Evolutionary conservation across 805 yeast species (phyloP), one percentile per base, ranked within the genome.

Genomic region (Torulaspora delbrueckii): DNA sequence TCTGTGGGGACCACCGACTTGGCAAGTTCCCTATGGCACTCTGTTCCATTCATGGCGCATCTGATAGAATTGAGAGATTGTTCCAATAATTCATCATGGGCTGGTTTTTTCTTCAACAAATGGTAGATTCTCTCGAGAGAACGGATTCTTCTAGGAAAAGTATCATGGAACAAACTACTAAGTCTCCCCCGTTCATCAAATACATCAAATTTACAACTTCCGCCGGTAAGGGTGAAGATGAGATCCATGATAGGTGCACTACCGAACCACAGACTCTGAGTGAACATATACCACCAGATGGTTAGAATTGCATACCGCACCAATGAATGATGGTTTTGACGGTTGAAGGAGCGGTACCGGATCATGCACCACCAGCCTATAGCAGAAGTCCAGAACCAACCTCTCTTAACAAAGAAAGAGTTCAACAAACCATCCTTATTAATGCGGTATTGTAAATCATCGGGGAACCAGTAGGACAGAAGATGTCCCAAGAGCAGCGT

Each of bases 301-400:
- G 96, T 85, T 14, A 82, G 77, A 4, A 76, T 46, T 0, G 55
- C 54, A 58, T 78, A 87, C 28, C 85, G 63, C 16, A 67, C 47
- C 1, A 48, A 18, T 9, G 48, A 32, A 18, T 28, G 68, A 26
- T 2, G 71, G 69, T 10, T 47, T 9, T 19, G 40, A 13, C 23
- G 31, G 12, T 16, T 22, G 19, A 37, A 39, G 8, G 27, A 37
- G 5, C 42, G 39, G 33, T 42, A 39, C 16, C 46, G 39, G 30
- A 53, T 24, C 27, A 50, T 37, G 31, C 59, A 58, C 55, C 55
- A 56, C 58, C 59, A 55, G 16, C 58, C 51, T 3, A 73, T 72
- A 3, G 75, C 4, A 0, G 79, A 64, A 1, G 96, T 89, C 98
- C 97, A 93, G 12, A 79, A 73, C 98, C 98, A 93, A 2, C 97